A percentile compares a stretch with the other conserved stretches of the same genome.
These are phyloP conservation scores for Gloeostereum incarnatum DNA, from an alignment of 768 basidiomycete species.

Conservation along the genomic window DNA sequence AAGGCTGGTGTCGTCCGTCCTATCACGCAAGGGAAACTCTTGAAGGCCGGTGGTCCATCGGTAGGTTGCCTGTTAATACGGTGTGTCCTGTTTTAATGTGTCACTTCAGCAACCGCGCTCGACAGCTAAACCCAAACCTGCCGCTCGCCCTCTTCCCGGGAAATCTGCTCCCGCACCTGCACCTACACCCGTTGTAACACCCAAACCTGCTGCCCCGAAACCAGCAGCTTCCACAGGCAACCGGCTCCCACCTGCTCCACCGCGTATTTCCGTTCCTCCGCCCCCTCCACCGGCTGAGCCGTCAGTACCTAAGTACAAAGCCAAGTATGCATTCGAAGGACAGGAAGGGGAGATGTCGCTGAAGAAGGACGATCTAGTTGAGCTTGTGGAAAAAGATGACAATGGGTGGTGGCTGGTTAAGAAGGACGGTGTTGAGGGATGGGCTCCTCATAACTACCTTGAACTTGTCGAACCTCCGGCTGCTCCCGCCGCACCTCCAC, in stretches of 20 bases:
- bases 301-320: constrained; percentile 68
- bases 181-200: constrained; percentile 21
- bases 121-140: constrained; percentile 44
- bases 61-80: constrained; percentile 10
- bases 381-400: constrained; percentile 85
- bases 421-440: constrained; percentile 76
- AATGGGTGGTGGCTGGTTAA: constrained; percentile 99
- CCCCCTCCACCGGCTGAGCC: constrained; percentile 52
- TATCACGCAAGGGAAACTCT: constrained; percentile 75
- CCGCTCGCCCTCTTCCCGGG: constrained; percentile 57
- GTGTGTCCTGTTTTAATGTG: not conserved
- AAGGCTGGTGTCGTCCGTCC: constrained; percentile 84
- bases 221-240: constrained; percentile 12
- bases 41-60: constrained; percentile 71
- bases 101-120: constrained; percentile 40
- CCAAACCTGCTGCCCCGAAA: constrained; percentile 21
- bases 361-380: constrained; percentile 86
- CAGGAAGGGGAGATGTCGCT: constrained; percentile 89
- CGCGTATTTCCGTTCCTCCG: constrained; percentile 28
- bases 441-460: constrained; percentile 93
- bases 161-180: constrained; percentile 31
- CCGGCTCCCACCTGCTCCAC: constrained; percentile 25
- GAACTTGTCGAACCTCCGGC: constrained; percentile 68
- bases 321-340: constrained; percentile 88
- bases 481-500: constrained; percentile 55